Evolutionary conservation across 2,329 filamentous ascomycete species (phyloP).

Genomic region (Fusarium paranaense): DNA sequence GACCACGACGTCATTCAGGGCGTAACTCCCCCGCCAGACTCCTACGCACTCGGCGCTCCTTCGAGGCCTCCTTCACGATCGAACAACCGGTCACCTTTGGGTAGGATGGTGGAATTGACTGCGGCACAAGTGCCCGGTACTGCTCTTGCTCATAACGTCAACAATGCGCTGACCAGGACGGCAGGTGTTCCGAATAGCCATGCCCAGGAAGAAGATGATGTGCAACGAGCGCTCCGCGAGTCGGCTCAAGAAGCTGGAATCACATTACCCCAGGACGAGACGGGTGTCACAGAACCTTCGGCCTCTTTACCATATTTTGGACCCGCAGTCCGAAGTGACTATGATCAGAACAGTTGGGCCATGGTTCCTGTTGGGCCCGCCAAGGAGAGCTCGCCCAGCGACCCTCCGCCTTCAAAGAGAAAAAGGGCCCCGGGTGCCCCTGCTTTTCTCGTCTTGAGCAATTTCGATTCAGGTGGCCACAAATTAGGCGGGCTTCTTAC

Average conservation of each 20-base stretch:
- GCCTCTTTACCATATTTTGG: slow-evolving; percentile 64
- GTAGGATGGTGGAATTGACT: slow-evolving; percentile 63
- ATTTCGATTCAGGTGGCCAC: slow-evolving; percentile 50
- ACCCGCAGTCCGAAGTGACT: slow-evolving; percentile 67
- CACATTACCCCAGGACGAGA: slow-evolving; percentile 59
- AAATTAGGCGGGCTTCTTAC: slow-evolving; percentile 67
- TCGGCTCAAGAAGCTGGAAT: slow-evolving; percentile 66
- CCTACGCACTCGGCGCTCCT: slow-evolving; percentile 59
- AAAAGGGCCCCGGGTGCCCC: slow-evolving; percentile 57
- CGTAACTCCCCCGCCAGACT: slow-evolving; percentile 54
- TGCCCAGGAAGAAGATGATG: slow-evolving; percentile 65
- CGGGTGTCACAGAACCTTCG: slow-evolving; percentile 58
- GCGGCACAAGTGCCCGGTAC: slow-evolving; percentile 57
- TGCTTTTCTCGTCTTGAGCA: slow-evolving; percentile 61
- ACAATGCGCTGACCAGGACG: slow-evolving; percentile 41
- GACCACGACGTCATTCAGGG: slow-evolving; percentile 58
- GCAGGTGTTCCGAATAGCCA: slow-evolving; percentile 52
- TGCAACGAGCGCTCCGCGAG: slow-evolving; percentile 67
- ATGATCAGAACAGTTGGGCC: slow-evolving; percentile 68
- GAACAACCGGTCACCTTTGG: slow-evolving; percentile 67
- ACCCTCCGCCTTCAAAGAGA: slow-evolving; percentile 54
- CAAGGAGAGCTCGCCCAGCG: slow-evolving; percentile 34
- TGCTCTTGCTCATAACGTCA: slow-evolving; percentile 32
- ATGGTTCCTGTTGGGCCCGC: slow-evolving; percentile 61
- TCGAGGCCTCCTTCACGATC: slow-evolving; percentile 73